Base-by-base conservation (phyloP, 495 filamentous ascomycete genomes). In the Neurospora sp. region DNA sequence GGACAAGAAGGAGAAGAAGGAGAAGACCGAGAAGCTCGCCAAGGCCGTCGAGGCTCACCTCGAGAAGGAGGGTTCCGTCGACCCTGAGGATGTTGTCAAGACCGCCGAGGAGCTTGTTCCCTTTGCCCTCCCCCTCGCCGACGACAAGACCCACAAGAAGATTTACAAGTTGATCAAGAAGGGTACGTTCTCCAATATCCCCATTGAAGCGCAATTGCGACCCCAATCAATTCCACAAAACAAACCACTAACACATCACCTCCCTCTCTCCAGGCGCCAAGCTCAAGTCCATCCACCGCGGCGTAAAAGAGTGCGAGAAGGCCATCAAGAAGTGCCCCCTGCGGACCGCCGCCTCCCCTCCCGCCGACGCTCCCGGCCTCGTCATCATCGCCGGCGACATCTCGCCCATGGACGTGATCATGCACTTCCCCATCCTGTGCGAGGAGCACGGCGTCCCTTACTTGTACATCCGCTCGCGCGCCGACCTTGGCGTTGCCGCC, bases 221-320 rank as follows among this genome's bases (percentile, higher is more conserved):
- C 40, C 31, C 31, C 31, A 31, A 31, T 31, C 40, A 42, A 7
- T 42, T 42, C 14, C 14, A 42, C 40, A 16, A 42, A 16, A 16
- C 40, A 12, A 16, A 35, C 18, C 31, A 37, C 18, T 75, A 40
- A 40, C 39, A 40, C 9, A 37, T 37, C 35, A 37, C 35, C 35
- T 37, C 35, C 35, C 35, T 37, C 35, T 40, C 9, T 40, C 9
- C 80, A 98, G 95, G 93, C 70, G 93, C 94, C 73, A 97, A 96
- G 84, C 88, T 92, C 84, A 96, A 94, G 84, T 89, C 91, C 72
- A 91, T 99, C 82, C 94, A 95, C 84, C 94, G 96, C 78, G 96
- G 96, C 83, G 95, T 98, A 53, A 98, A 98, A 84, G 96, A 99
- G 84, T 93, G 96, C 80, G 93, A 97, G 84, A 99, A 99, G 86